Base-by-base conservation (phyloP, 495 filamentous ascomycete species). In the Evernia prunastri region DNA sequence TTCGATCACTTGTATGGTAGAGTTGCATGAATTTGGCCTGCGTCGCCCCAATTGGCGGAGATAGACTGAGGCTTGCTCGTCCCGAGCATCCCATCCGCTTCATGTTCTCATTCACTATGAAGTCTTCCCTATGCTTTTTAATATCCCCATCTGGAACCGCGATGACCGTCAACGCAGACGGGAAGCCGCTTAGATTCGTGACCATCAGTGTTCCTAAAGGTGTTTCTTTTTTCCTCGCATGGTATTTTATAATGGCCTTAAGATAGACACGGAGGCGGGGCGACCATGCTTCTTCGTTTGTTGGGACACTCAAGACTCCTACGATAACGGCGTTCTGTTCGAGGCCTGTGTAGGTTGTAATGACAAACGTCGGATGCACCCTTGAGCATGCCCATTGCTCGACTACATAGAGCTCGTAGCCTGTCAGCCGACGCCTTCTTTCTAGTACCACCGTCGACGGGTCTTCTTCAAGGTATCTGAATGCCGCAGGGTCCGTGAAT, bases 301-400 rank as follows among this genome's bases (percentile, higher is more conserved):
- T 84, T 10, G 92, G 91, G 18, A 96, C 88, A 59, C 86, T 88
- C 42, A 98, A 74, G 10, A 97, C 87, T n/a, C 88, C 87, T 20
- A 89, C 91, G 8, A 86, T 71, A 23, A 97, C 83, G 6, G 77
- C 82, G 72, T 96, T 89, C 23, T 87, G 86, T 15, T 84, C 79
- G 68, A 96, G 89, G 23, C 94, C 95, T 0, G 95, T 97, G 73
- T 94, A 97, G 8, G 93, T 96, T 27, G 88, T 88, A 65, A 98
- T 96, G 35, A 96, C 84, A 66, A 94, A 90, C 33, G 92, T 96
- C 10, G 93, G 94, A 68, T 96, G 89, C 37, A 84, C 80, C 61
- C 94, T 85, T 11, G 92, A 96, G 73, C 91, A 96, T 15, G 90
- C 91, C 95, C 94, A 98, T 83, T 98, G 94, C 74, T 97, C 94